Evolutionary conservation across 495 filamentous ascomycete species (phyloP), one percentile per base, ranked within the genome.

Genomic region (Thozetella sp.): DNA sequence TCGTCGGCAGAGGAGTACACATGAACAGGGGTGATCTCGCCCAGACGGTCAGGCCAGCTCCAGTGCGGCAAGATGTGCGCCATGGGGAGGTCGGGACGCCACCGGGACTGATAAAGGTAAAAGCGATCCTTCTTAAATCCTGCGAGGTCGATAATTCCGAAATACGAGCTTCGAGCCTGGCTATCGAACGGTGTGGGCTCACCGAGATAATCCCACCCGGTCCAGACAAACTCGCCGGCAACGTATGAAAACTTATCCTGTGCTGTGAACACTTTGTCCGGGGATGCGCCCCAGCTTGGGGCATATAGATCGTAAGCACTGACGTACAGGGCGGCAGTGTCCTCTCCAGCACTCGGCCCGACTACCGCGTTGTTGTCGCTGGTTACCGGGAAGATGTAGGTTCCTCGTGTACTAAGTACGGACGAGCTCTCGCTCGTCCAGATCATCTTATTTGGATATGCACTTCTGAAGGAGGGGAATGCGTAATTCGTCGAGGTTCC

Each of bases 71-170:
- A 70, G 24, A 81, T 76, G 45, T 81, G 78, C 12, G 73, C 80
- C 67, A 74, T 69, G 0, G 54, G 59, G 4, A 77, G 56, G 19
- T 73, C 69, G 3, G 80, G 68, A 2, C 70, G 67, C 80, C 78
- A 83, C 1, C 77, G 72, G 9, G 78, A 59, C 53, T 81, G 77
- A 59, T 83, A 83, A 3, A 80, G 57, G 40, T 69, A 80, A 56
- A 76, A 83, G 1, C 78, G 71, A 46, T 81, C 80, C 63, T 83
- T 83, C 59, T 71, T 72, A 54, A 83, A 81, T 10, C 80, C 80
- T 0, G 80, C 80, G n/a, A 81, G 65, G 52, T 81, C 76, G 46
- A 83, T 73, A 51, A 81, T 80, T 0, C 78, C 77, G 26, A 77
- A 80, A 26, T 81, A 82, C 3, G 73, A 78, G 56, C 78, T 82